Evolutionary conservation across 1,284 basidiomycete species (phyloP).

Genomic region (Moniliella sp.): DNA sequence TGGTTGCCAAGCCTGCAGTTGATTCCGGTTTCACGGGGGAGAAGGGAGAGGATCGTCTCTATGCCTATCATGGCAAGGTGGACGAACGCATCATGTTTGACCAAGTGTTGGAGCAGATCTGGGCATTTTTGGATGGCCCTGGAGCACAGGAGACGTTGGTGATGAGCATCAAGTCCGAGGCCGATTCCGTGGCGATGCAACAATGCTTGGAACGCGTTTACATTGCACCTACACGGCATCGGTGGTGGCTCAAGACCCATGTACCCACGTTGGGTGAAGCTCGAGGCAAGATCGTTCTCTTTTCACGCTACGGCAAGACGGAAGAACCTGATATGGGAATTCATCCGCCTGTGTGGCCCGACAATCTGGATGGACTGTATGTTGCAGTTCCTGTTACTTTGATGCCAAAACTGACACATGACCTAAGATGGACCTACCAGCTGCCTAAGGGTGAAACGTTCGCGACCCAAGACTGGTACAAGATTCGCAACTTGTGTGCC

Average conservation of each 20-base stretch:
- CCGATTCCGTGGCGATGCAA: neutral
- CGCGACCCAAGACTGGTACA: conserved; percentile 16
- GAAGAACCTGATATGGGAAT: conserved; percentile 13
- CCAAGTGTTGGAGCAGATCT: conserved; percentile 8
- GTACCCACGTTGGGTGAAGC: conserved; percentile 9
- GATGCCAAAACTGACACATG: no score
- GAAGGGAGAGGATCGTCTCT: conserved; percentile 4
- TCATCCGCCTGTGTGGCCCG: conserved; percentile 17
- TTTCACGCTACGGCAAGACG: conserved; percentile 9
- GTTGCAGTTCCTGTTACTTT: no score
- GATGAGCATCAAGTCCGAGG: neutral
- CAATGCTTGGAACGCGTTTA: neutral
- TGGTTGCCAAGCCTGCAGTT: conserved; percentile 4
- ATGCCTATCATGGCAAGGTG: conserved; percentile 16
- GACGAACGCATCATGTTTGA: conserved; percentile 13
- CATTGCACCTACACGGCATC: neutral
- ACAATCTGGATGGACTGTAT: conserved; percentile 5
- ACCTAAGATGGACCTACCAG: conserved; percentile 8
- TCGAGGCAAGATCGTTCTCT: conserved; percentile 10
- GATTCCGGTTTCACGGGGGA: no score
- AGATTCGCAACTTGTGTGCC: conserved; percentile 6
- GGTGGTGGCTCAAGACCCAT: conserved; percentile 8
- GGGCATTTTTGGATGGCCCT: conserved; percentile 4
- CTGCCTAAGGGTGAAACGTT: conserved; percentile 5
- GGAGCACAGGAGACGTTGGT: conserved; percentile 1